These are phyloP conservation scores for Linum usitatissimum DNA, from an alignment of 345 rosid genomes.

Conservation along the genomic window DNA sequence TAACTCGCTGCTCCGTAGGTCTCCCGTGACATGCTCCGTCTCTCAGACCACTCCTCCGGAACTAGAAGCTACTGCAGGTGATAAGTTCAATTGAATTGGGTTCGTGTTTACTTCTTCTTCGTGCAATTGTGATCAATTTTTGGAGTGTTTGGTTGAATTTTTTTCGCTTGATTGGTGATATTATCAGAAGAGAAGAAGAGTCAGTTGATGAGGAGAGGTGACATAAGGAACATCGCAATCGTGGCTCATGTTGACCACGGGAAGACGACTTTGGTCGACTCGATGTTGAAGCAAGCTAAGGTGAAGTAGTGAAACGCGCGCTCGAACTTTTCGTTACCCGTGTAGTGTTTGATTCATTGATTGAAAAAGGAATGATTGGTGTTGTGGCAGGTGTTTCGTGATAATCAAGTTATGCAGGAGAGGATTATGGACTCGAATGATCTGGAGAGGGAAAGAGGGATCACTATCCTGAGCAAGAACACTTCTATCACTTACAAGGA, in stretches of 20 bases:
- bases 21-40: conserved; percentile 53
- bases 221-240: conserved; percentile 85
- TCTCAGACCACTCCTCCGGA: conserved; percentile 30
- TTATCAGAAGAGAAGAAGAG: conserved; percentile 48
- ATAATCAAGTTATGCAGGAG: conserved; percentile 80
- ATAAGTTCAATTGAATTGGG: background rate
- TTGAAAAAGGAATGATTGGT: background rate
- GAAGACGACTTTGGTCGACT: conserved; percentile 90
- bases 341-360: background rate
- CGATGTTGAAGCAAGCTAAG: conserved; percentile 95
- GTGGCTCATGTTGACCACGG: conserved; percentile 99
- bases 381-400: conserved; percentile 67
- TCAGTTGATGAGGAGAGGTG: conserved; percentile 59
- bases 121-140: background rate
- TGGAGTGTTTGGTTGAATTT: background rate
- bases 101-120: background rate
- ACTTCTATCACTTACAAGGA: conserved; percentile 86
- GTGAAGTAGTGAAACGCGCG: conserved; percentile 19
- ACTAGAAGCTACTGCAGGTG: conserved; percentile 43
- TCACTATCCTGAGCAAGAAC: conserved; percentile 91
- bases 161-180: conserved; percentile 13
- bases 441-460: conserved; percentile 94
- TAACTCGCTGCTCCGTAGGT: conserved; percentile 20
- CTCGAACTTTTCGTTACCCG: background rate
- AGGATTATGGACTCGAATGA: conserved; percentile 98